Base-by-base conservation (phyloP, 805 yeast genomes). In the Sungouiozyma intestinalis region DNA sequence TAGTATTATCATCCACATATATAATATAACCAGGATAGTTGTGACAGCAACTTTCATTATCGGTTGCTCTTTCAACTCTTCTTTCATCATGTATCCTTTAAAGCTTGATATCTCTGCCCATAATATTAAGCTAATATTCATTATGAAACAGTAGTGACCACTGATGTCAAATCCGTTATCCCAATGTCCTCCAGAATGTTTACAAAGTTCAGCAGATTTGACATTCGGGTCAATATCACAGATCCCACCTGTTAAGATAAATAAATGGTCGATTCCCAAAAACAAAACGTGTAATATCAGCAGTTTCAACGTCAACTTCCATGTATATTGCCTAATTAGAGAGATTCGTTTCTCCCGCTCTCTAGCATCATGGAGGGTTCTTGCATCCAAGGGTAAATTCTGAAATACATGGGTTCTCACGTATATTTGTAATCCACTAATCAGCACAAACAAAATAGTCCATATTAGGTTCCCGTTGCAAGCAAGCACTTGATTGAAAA, bases 1-100 rank as follows among this genome's bases (percentile, higher is more conserved):
- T 27, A 87, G 65, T 33, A 67, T 41, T 15, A 47, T 38, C 77
- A 81, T 77, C 80, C 90, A 85, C 2, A 59, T 45, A 2, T 42
- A n/a, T 15, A 68, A 46, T 1, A 54, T 48, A 7, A 40, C 11
- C 1, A 54, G 5, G 3, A 45, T 40, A 3, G 32, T 16, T 2
- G 15, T 34, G 15, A 53, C 16, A 2, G 45, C 43, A 14, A 39
- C 35, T 27, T 36, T 44, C 27, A 40, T 35, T 40, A 41, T 40
- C n/a, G 15, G 33, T 31, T 42, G 15, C 40, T 33, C 32, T n/a
- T n/a, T 14, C 16, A 50, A 36, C 6, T 39, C 45, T 31, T 48
- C 52, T 21, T 35, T 38, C 32, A 38, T 39, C 13, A 54, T 27
- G 18, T 33, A 41, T 6, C 45, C 32, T 14, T 47, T 33, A 3